Evolutionary conservation across 169 alveolate species (phyloP).

Genomic region (Theileria sp.): DNA sequence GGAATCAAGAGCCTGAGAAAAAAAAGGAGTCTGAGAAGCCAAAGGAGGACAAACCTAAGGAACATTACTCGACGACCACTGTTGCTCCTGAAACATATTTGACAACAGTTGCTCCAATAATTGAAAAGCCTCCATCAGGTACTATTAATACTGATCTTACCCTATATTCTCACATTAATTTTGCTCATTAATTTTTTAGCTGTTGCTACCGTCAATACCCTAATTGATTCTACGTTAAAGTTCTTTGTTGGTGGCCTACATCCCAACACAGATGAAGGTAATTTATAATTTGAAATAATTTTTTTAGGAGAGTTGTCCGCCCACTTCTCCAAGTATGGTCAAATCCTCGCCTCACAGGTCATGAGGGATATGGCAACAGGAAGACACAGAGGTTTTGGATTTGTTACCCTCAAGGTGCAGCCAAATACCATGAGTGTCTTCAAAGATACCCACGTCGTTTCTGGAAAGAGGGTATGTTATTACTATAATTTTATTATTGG

Average conservation of each 20-base stretch:
- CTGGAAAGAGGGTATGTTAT: constrained; percentile 38
- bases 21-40: background rate
- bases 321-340: constrained; percentile 51
- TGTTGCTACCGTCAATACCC: background rate
- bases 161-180: background rate
- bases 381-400: constrained; percentile 61
- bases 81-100: background rate
- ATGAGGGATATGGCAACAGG: constrained; percentile 57
- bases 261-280: constrained; percentile 58
- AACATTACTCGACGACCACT: background rate
- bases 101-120: constrained; percentile 1
- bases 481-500: too few species aligned
- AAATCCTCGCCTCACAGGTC: constrained; percentile 44
- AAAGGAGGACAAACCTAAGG: background rate
- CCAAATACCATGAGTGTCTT: constrained; percentile 41
- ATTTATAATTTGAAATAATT: background rate
- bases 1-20: background rate
- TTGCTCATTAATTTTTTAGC: background rate
- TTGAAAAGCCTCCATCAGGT: constrained; percentile 8
- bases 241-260: constrained; percentile 65
- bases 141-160: background rate
- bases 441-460: constrained; percentile 44
- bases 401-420: constrained; percentile 43
- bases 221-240: constrained; percentile 30
- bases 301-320: constrained; percentile 21